Base-by-base conservation (phyloP, 805 yeast genomes). In the Schizosaccharomyces japonicus region DNA sequence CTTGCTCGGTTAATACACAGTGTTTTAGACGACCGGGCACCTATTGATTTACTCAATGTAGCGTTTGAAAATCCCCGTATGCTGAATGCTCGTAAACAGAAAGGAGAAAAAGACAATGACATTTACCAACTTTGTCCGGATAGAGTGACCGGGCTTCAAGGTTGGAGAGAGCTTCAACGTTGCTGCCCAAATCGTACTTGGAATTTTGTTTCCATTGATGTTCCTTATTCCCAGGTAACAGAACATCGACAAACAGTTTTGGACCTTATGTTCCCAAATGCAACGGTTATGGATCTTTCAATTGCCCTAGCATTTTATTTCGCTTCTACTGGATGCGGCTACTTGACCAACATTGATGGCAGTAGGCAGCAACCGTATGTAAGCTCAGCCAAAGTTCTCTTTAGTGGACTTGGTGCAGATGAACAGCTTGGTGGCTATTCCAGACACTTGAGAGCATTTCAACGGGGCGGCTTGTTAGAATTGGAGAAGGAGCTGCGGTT, bases 321-420 rank as follows among this genome's bases (percentile, higher is more conserved):
- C 63, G 95, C 96, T 0, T 71, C 94, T 1, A 66, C 72, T 51
- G 80, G 80, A 6, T 46, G 52, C 6, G 75, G 49, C 11, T 23
- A 23, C 17, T n/a, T 21, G 19, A 11, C 10, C n/a, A 25, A 5
- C 3, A 40, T 15, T 25, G 57, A 55, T 11, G 49, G 49, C 13
- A n/a, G 47, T 4, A 25, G 4, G 6, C 39, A 45, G 4, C 28
- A 39, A n/a, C 52, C 49, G 5, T 78, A 76, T 54, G 52, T 57
- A 1, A 71, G 84, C 17, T 58, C 61, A 6, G 71, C 83, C 6
- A 71, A 74, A 53, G 94, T 90, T 0, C 60, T 90, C 6, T 65
- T 90, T 31, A 81, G 94, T 48, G 99, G 99, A 0, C 66, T 90
- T 10, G 99, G 99, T 1, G 98, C 98, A 0, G 99, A 90, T 63